Evolutionary conservation across 306 rosid species (phyloP).

Genomic region (Quercus gilva): DNA sequence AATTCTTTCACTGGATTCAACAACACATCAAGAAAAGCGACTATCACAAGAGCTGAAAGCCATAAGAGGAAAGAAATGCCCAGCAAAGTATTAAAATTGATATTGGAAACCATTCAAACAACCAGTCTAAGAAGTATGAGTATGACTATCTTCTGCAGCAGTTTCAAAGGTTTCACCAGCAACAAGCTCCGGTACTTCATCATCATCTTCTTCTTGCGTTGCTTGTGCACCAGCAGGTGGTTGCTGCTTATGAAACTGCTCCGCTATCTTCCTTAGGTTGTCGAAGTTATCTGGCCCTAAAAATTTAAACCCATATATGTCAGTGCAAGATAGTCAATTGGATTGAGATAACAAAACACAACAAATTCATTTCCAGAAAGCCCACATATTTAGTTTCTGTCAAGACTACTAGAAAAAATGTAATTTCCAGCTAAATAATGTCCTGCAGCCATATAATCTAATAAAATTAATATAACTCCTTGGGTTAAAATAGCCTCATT

Average conservation of each 20-base stretch:
- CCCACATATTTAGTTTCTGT: not conserved
- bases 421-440: not conserved
- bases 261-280: slow-evolving; percentile 1
- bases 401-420: not conserved
- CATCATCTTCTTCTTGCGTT: not conserved
- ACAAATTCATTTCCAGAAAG: not conserved
- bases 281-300: slow-evolving; percentile 10
- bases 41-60: not conserved
- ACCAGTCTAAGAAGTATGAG: not conserved
- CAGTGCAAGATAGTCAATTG: not conserved
- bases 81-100: not conserved
- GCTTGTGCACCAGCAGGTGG: not conserved
- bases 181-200: not conserved
- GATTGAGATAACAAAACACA: not conserved
- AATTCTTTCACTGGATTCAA: not conserved
- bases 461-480: not conserved
- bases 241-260: not conserved
- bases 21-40: not conserved
- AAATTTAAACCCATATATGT: not conserved
- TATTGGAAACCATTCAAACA: not conserved
- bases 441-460: not conserved
- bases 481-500: not conserved
- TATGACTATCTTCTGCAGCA: not conserved
- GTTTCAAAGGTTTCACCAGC: slow-evolving; percentile 11
- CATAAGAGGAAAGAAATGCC: not conserved